Evolutionary conservation across 345 rosid species (phyloP), one percentile per base, ranked within the genome.

Genomic region (Kandelia obovata): DNA sequence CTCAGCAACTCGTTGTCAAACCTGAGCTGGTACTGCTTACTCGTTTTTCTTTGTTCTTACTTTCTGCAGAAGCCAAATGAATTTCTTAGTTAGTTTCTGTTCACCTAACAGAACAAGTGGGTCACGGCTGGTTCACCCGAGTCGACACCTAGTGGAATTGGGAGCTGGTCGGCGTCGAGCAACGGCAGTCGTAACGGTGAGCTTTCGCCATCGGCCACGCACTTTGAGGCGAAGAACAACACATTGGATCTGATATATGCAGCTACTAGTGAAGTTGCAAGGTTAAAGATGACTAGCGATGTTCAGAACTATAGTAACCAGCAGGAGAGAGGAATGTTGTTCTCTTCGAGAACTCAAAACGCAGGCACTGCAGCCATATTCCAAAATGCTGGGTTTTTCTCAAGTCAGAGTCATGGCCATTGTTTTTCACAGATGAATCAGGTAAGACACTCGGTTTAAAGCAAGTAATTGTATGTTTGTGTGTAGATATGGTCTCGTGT

Each of bases 111-210:
- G 74, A 65, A 23, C 27, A 72, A 68, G 32, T 55, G 73, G 73
- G 64, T 65, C 52, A 37, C 5, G 67, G 67, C 53, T 1, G 63
- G 71, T 57, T 73, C 77, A 7, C 81, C 81, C 1, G 64, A 77
- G 47, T 73, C 80, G 58, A 65, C 71, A 5, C 74, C 73, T 37
- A 35, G 67, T 52, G 81, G 74, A 32, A 32, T 37, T 11, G 68
- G 77, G 20, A 64, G 77, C 62, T 68, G 67, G 74, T 53, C 77
- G 2, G 63, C 35, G 1, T 73, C 77, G 0, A 64, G 74, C 70
- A 72, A 72, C 66, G 78, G 75, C n/a, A 73, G 77, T 46, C 67
- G 65, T 26, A 73, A 59, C 64, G 65, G 75, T 1, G 81, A 61
- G 43, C 21, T 35, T 16, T 69, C 81, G 5, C 69, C 81, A 5